A percentile compares a stretch with the other conserved stretches of the same genome.
Conservation (phyloP, 2,329 filamentous ascomycete genomes). For the Colletotrichum karsti region DNA sequence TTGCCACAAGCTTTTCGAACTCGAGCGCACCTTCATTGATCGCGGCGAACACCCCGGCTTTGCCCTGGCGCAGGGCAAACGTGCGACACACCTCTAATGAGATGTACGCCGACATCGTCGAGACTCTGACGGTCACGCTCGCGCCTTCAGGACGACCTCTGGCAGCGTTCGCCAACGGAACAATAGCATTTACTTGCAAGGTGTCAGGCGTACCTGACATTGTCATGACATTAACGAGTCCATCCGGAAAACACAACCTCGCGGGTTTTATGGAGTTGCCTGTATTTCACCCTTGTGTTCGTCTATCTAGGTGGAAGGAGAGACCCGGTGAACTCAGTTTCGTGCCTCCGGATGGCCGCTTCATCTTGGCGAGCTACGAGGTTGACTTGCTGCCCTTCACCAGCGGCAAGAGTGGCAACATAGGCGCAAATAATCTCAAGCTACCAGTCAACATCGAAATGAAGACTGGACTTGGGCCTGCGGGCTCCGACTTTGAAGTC, state of each 20-base stretch:
- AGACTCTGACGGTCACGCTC: conserved; percentile 86
- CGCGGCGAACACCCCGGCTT: conserved; percentile 57
- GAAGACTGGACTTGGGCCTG: conserved; percentile 78
- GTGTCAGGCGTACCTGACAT: conserved; percentile 95
- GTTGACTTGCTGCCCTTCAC: conserved; percentile 85
- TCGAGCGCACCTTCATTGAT: conserved; percentile 49
- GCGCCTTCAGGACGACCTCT: conserved; percentile 90
- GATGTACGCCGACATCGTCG: conserved; percentile 94
- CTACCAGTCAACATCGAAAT: conserved; percentile 86
- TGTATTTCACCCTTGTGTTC: conserved; percentile 95
- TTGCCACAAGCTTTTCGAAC: conserved; percentile 47
- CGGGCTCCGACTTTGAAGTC: conserved; percentile 89
- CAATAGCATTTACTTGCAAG: conserved; percentile 93
- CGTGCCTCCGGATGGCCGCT: conserved; percentile 92
- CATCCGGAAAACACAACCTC: conserved; percentile 82
- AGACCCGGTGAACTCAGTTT: conserved; percentile 93
- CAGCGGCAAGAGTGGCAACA: conserved; percentile 61
- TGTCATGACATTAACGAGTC: conserved; percentile 80
- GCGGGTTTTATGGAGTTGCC: conserved; percentile 82
- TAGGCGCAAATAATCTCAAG: conserved; percentile 72
- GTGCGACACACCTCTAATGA: conserved; percentile 97
- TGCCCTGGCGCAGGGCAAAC: conserved; percentile 92
- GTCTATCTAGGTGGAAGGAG: conserved; percentile 89
- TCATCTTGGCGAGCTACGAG: conserved; percentile 93
- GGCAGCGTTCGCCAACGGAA: conserved; percentile 87